Evolutionary conservation across 2,329 filamentous ascomycete genomes (phyloP), one percentile per base, ranked within the genome.

Genomic region (Ophiosphaerella korrae): DNA sequence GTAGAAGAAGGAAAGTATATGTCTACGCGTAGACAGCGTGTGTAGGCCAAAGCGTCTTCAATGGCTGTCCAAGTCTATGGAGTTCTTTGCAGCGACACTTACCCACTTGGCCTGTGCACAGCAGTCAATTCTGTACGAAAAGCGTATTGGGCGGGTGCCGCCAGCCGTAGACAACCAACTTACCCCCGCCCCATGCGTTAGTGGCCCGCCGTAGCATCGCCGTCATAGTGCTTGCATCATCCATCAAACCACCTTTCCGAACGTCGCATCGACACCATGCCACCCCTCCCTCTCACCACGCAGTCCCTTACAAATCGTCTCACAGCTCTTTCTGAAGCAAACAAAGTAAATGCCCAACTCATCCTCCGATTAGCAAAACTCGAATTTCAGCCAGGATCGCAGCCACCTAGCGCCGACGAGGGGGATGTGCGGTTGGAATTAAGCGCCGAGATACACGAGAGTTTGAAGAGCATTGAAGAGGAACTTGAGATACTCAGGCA

Each of bases 401-500:
- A 79, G 79, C 84, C 71, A 9, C 75, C 80, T 71, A 66, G 81
- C 29, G 55, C 75, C 83, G 51, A 89, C 82, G 79, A 88, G 80
- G 75, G 87, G 78, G 81, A 84, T 56, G 79, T 80, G 5, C 84
- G 88, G 48, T 73, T 87, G 16, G 92, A 96, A 74, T 82, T 97
- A 31, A 84, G 85, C 58, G 80, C 84, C 18, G 92, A 97, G 71
- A 96, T 97, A 57, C 86, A 88, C 60, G 86, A 90, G 65, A 83
- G 83, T 14, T 75, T 97, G 53, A 88, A 90, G 62, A 87, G 89
- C 50, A 84, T 89, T 42, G 87, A 95, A 63, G 90, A 95, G 56
- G 90, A 96, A 52, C 83, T 94, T 58, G 92, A 96, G 72, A 74
- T 94, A 14, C 70, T 97, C 31, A 80, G 80, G 41, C 90, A 94